These are phyloP conservation scores for Pichia sp. DNA, from an alignment of 1,139 yeast species.

Conservation along the genomic window DNA sequence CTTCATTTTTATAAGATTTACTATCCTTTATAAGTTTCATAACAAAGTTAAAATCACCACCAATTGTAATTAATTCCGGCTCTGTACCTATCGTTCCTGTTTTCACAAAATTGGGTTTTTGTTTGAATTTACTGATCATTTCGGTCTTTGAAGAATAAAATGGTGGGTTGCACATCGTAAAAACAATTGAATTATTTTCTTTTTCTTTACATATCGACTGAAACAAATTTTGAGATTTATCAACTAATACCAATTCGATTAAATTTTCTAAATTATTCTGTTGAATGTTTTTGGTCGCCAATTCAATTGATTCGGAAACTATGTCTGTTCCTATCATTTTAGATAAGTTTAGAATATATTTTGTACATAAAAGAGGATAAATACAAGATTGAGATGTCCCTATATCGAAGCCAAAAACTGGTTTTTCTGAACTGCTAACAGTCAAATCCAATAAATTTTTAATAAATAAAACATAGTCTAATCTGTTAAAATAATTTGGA, in stretches of 20 bases:
- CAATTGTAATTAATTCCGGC: slow-evolving; percentile 34
- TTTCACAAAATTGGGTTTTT: slow-evolving; percentile 11
- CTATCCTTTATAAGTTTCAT: slow-evolving; percentile 32
- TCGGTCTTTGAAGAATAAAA: slow-evolving; percentile 34
- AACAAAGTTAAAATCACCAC: slow-evolving; percentile 39
- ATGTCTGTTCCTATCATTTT: slow-evolving; percentile 33
- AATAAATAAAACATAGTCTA: slow-evolving; percentile 24
- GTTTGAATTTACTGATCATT: slow-evolving; percentile 19
- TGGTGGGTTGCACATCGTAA: slow-evolving; percentile 43
- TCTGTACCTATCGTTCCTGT: slow-evolving; percentile 1
- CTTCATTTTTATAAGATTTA: slow-evolving; percentile 1
- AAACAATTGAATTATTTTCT: slow-evolving; percentile 12
- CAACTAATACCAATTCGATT: slow-evolving; percentile 12
- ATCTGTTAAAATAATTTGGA: slow-evolving; percentile 28
- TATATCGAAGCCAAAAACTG: slow-evolving; percentile 23
- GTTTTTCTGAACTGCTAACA: neutral
- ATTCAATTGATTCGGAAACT: slow-evolving; percentile 27
- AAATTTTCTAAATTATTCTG: slow-evolving; percentile 20
- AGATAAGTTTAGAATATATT: slow-evolving; percentile 10
- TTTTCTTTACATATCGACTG: neutral
- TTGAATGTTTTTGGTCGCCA: slow-evolving; percentile 24
- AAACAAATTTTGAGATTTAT: slow-evolving; percentile 12
- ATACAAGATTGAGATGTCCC: slow-evolving; percentile 41
- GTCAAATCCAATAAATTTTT: slow-evolving; percentile 11
- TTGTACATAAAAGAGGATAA: slow-evolving; percentile 34